Base-by-base conservation (phyloP, 805 yeast species). In the Clavispora asparagi region DNA sequence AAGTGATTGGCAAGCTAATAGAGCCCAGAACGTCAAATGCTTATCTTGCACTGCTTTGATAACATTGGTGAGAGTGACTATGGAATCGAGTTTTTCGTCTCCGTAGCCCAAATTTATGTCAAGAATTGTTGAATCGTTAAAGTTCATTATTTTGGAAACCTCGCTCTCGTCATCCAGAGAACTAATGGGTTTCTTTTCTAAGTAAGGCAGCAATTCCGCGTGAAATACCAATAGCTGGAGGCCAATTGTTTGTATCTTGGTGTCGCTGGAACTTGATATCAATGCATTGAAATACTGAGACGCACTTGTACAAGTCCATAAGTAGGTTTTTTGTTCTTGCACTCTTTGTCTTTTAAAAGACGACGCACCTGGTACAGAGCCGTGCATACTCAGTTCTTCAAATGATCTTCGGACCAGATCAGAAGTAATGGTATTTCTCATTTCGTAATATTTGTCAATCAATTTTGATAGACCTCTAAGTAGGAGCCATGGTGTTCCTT, bases 401-500 rank as follows among this genome's bases (percentile, higher is more conserved):
- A 33, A 33, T 9, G 37, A 33, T 11, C 37, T 7, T 16, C 37
- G 23, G 6, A 17, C 13, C 12, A 17, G 25, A 9, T 33, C 37
- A 11, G 11, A 37, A 26, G 40, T 39, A 37, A 23, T 32, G 7
- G 13, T 6, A 17, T 11, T 36, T 43, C 62, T 63, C 29, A 69
- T 45, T 4, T 43, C 41, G 48, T 61, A 75, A 45, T 62, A 76
- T 2, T 63, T 41, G 1, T 44, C 35, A 0, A 75, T 28, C 2
- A 78, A 50, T 35, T 55, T 63, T 0, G 63, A 45, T 7, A 72
- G 27, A 0, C 78, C 79, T 7, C 57, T 44, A 1, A 64, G 43
- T 4, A 68, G 50, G 11, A 79, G 56, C 84, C 84, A 80, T 0
- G 69, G 59, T 8, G 48, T 52, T 38, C 46, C 40, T 28, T 56